These are phyloP conservation scores for Elymus sibiricus DNA, from an alignment of 176 grass and related monocot genomes.

Conservation along the genomic window DNA sequence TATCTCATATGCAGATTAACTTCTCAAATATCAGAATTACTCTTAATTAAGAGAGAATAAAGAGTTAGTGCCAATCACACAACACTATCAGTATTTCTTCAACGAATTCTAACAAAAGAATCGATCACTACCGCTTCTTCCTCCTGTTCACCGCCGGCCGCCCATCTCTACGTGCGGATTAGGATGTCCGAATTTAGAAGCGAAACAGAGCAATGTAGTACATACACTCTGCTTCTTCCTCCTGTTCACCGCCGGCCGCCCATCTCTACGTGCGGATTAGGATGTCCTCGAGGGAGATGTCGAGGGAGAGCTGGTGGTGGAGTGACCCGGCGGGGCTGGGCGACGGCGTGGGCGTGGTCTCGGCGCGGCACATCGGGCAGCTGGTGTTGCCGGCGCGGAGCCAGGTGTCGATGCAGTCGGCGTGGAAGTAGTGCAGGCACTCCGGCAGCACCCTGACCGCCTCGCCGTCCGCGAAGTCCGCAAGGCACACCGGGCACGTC, in stretches of 20 bases:
- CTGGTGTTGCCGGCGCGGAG: conserved; percentile 30
- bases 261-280: conserved; percentile 1
- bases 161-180: not conserved
- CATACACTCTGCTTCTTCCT: not conserved
- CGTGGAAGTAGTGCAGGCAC: conserved; percentile 62
- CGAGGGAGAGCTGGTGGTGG: not conserved
- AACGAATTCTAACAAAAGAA: not conserved
- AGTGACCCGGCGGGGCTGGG: not conserved
- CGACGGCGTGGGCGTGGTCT: conserved; percentile 26
- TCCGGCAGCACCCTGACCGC: conserved; percentile 31
- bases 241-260: not conserved
- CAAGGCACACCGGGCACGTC: conserved; percentile 47
- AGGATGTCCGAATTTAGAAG: not conserved
- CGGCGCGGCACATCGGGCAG: conserved; percentile 48
- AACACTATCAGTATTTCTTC: not conserved
- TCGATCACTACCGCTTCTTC: not conserved
- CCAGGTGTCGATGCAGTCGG: conserved; percentile 45
- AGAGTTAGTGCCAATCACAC: not conserved
- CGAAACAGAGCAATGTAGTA: not conserved
- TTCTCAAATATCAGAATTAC: not conserved
- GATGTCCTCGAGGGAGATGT: conserved; percentile 25
- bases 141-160: not conserved
- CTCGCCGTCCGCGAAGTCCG: conserved; percentile 51
- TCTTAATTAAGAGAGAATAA: not conserved
- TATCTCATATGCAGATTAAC: not conserved